Evolutionary conservation across 192 early-diverging fungal genomes (phyloP), one percentile per base, ranked within the genome.

Genomic region (Coemansia nantahalensis): DNA sequence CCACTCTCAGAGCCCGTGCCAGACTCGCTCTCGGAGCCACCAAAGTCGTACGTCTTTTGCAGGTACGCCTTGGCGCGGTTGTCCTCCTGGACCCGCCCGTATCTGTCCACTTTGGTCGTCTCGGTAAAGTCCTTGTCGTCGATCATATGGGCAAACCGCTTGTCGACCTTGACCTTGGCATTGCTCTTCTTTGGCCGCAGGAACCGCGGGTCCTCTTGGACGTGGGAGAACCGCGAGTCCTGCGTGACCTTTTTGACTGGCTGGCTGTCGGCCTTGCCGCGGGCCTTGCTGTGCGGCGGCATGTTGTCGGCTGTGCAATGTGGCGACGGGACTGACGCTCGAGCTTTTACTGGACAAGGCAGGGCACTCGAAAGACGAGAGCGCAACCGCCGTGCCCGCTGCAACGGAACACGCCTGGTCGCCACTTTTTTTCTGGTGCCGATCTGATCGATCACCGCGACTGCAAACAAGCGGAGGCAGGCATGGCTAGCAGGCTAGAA

Each of bases 131-230:
- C 84, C 18, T 86, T 82, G 60, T 80, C 78, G 21, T 84, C 77
- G 52, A 96, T 79, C 86, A 98, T 90, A 17, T 78, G 66, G 10
- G 80, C 56, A 66, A 98, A 98, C 36, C 95, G 88, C 53, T 83
- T 79, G 80, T 98, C 95, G 24, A 98, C 82, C 12, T 81, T 82
- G 45, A 98, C 82, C 63, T 98, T 96, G 39, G 65, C 70, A 41
- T 86, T 84, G 53, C 82, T 84, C 72, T 91, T 91, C 49, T 85
- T 85, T 19, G 93, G 82, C 54, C 83, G 71, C 48, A 70, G 56
- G 61, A 89, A 89, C 22, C 92, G 84, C 42, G 93, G 91, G 65
- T 98, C 94, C 12, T 79, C 68, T 48, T 87, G 86, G 16, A 93
- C 82, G 56, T 83, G 83, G 5, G 78, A 51, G 62, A 96, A 96